phyloP scores from a whole-genome alignment of 164 flowering plant genomes.

The Cinnamomum chago region DNA sequence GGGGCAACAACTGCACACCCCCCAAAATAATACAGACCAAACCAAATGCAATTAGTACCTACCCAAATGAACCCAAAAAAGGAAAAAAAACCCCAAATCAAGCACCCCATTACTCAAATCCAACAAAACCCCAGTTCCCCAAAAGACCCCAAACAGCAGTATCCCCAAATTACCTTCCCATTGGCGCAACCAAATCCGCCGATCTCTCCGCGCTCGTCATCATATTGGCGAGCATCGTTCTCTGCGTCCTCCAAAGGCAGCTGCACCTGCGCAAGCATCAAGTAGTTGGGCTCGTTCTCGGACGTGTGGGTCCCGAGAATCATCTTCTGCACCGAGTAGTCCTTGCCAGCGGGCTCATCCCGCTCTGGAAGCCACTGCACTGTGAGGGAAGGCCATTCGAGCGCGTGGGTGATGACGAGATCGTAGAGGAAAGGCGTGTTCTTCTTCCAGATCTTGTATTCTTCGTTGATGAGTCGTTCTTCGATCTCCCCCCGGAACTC shows the following conservation, averaged over 20 bases:
- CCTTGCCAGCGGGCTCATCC: conserved; percentile 87
- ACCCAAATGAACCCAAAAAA: neutral
- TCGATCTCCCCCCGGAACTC: conserved; percentile 88
- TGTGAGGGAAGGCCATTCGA: conserved; percentile 96
- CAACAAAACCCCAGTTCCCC: neutral
- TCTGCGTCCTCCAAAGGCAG: conserved; percentile 88
- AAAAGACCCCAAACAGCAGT: neutral
- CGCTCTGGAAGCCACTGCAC: conserved; percentile 95
- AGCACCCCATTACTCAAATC: neutral
- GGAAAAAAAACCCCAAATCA: neutral
- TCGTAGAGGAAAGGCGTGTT: conserved; percentile 95
- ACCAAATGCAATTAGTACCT: neutral
- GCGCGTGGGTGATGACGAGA: conserved; percentile 89
- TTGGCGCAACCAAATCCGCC: conserved; percentile 89
- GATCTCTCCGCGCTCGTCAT: conserved; percentile 66
- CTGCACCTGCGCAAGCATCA: conserved; percentile 94
- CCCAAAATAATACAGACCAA: neutral
- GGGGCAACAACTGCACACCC: neutral
- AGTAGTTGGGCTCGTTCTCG: conserved; percentile 92
- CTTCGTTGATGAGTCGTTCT: conserved; percentile 88
- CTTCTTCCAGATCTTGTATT: conserved; percentile 99
- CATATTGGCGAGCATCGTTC: conserved; percentile 81
- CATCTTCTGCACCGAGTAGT: conserved; percentile 90
- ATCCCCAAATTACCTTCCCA: conserved; percentile 60
- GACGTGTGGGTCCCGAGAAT: conserved; percentile 91